Base-by-base conservation (phyloP, 306 rosid genomes). In the Datisca glomerata region DNA sequence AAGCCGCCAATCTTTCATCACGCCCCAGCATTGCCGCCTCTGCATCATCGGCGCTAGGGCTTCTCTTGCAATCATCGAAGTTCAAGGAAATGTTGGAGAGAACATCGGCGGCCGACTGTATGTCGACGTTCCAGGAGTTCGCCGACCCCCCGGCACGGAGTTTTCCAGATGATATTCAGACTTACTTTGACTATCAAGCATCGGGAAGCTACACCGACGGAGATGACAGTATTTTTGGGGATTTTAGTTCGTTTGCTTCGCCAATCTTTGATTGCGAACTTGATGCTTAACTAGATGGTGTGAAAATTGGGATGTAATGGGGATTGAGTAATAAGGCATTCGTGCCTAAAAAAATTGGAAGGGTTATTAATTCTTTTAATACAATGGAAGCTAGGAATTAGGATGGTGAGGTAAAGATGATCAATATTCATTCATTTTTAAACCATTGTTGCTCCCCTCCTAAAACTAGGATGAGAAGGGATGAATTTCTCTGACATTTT, bases 151-250 rank as follows among this genome's bases (percentile, higher is more conserved):
- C 71, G 2, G 67, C 69, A 4, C 78, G 89, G 1, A 71, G 70
- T 6, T 76, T 87, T 25, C 97, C 97, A 0, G 93, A 87, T 45
- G 93, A 87, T 47, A 76, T 87, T 52, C 97, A 87, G 45, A 87
- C 97, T 0, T 82, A 69, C 25, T 87, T 87, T 51, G 93, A 68
- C 23, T 65, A 69, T 32, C 65, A 87, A 39, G 80, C 71, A 20
- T 65, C 74, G 11, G 49, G 61, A 8, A 47, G 54, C 69, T 62
- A 59, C 29, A 20, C 51, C 0, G 89, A 74, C 19, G 67, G 56
- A 44, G 82, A 87, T 51, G 94, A 82, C 49, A 43, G 62, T 39
- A 75, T 87, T 36, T 87, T 87, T 35, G 85, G 85, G 43, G 86
- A 62, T 10, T 55, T 79, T 10, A 60, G 49, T 33, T 65, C 85